Evolutionary conservation across 2,329 filamentous ascomycete genomes (phyloP).

Genomic region (Aspergillus latus): DNA sequence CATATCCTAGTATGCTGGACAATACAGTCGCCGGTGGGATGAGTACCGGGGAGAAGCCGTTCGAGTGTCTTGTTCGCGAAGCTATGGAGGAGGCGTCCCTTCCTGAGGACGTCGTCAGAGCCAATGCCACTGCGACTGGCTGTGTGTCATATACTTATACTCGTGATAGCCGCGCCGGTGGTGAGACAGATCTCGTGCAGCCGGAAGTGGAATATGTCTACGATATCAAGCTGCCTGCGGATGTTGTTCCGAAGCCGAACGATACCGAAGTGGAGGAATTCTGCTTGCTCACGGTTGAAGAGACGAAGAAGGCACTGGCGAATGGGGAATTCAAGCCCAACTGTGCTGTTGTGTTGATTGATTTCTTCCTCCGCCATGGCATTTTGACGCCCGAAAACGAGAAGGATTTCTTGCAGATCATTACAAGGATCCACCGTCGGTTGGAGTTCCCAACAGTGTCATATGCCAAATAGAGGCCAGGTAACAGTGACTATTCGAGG

Average conservation of each 20-base stretch:
- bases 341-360: slow-evolving; percentile 77
- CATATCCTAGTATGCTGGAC: slow-evolving; percentile 88
- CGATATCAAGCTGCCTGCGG: slow-evolving; percentile 73
- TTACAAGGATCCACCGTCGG: slow-evolving; percentile 70
- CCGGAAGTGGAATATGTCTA: slow-evolving; percentile 92
- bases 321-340: slow-evolving; percentile 88
- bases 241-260: slow-evolving; percentile 70
- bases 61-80: slow-evolving; percentile 82
- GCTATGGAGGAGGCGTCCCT: slow-evolving; percentile 86
- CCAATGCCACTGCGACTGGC: slow-evolving; percentile 60
- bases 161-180: slow-evolving; percentile 71
- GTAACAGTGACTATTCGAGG: neutral
- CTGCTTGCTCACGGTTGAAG: slow-evolving; percentile 71
- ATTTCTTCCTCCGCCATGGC: slow-evolving; percentile 86
- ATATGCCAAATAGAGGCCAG: slow-evolving; percentile 20
- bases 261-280: slow-evolving; percentile 91
- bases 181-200: slow-evolving; percentile 78
- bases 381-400: slow-evolving; percentile 79
- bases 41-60: slow-evolving; percentile 73
- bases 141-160: slow-evolving; percentile 84
- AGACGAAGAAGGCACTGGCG: slow-evolving; percentile 69
- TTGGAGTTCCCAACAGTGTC: slow-evolving; percentile 74
- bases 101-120: slow-evolving; percentile 66
- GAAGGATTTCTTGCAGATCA: slow-evolving; percentile 72
- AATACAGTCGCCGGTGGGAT: slow-evolving; percentile 91